phyloP scores from a whole-genome alignment of 139 green algal species.

The Auxenochlorella pyrenoidosa region DNA sequence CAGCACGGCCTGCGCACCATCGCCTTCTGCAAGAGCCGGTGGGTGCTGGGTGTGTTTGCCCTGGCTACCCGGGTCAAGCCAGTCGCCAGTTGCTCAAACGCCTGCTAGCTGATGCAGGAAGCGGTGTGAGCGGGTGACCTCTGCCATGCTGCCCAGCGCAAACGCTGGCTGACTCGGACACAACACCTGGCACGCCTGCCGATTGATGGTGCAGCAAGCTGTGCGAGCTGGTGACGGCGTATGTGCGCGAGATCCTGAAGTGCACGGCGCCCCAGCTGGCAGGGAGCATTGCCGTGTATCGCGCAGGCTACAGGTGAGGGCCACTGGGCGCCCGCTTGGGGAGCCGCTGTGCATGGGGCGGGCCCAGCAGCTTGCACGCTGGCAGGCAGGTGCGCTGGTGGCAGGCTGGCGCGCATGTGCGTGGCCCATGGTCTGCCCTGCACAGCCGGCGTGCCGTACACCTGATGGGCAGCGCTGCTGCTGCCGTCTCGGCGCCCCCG shows the following conservation, averaged over 20 bases:
- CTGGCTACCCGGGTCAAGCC: too few relatives aligned
- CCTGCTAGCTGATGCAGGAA: too few relatives aligned
- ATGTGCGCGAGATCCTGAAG: constrained; percentile 84
- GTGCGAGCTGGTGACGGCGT: constrained; percentile 92
- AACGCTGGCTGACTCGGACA: too few relatives aligned
- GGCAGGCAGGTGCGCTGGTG: background rate
- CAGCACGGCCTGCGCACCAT: constrained; percentile 89
- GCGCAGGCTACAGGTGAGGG: constrained; percentile 60
- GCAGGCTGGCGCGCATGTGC: background rate
- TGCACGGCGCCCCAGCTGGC: constrained; percentile 72
- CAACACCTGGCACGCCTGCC: too few relatives aligned
- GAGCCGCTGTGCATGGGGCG: too few relatives aligned
- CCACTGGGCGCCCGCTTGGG: too few relatives aligned
- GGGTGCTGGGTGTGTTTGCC: too few relatives aligned
- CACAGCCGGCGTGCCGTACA: background rate
- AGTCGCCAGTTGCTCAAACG: too few relatives aligned
- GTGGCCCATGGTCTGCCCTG: background rate
- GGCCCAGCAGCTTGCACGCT: background rate
- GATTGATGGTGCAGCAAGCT: constrained; percentile 77
- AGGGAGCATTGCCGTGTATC: constrained; percentile 75
- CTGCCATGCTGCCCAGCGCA: too few relatives aligned
- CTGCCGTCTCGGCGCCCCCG: too few relatives aligned
- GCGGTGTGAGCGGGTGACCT: too few relatives aligned
- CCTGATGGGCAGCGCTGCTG: too few relatives aligned
- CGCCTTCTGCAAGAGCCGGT: constrained; percentile 92